Evolutionary conservation across 495 filamentous ascomycete species (phyloP), one percentile per base, ranked within the genome.

Genomic region (Penicillium crystallinum): DNA sequence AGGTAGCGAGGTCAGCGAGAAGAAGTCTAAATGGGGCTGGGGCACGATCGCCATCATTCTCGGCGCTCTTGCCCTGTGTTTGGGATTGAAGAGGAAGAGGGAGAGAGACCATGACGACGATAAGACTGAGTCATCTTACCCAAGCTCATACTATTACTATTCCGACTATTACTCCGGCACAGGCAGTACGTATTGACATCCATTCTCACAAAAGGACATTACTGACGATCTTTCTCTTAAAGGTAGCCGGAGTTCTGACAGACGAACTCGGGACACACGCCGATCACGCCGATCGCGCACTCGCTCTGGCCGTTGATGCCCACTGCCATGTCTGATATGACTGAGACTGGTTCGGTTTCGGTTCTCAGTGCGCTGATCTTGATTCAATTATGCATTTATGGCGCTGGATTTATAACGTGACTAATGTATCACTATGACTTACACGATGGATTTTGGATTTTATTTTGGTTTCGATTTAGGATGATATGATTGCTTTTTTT

Each of bases 71-170:
- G 85, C 85, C 46, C 69, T 91, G 22, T 74, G 88, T 34, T 74
- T 96, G 42, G 91, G 89, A n/a, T 58, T 95, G 66, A 87, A 81
- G 75, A 80, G 85, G 57, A 74, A 68, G 58, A 69, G 66, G 51
- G 79, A 87, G 45, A 72, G 79, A 42, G 79, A 70, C 19, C 61
- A 71, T 5, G 72, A 77, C 14, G 63, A 66, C 22, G 70, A 72
- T 53, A 75, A 70, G 56, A 75, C 72, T 52, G 67, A 69, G 38
- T 69, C 66, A 52, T 73, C 65, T 12, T 72, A 74, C 49, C 72
- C 74, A 36, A 77, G 70, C 54, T 72, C 71, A 39, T 72, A 69
- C 52, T 77, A 76, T 55, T 71, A 66, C 30, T 76, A 74, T 44
- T 73, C 70, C 22, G 68, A 70, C 22, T 72, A 68, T 55, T 73